phyloP scores from a whole-genome alignment of 495 filamentous ascomycete species.

The Bacidia gigantensis region DNA sequence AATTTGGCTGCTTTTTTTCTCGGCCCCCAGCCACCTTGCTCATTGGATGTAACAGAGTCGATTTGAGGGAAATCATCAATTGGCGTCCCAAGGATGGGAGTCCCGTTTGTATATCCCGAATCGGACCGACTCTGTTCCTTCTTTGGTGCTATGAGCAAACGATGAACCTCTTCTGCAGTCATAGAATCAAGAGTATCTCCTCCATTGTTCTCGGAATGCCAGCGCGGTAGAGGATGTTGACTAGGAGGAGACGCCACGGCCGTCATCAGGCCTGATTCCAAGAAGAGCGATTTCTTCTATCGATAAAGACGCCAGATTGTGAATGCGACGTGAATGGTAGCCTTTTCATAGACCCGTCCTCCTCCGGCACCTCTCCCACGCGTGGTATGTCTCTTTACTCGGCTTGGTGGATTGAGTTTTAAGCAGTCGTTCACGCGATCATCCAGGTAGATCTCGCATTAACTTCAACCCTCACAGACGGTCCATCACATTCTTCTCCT shows the following conservation, averaged over 20 bases:
- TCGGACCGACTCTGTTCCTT: constrained; percentile 20
- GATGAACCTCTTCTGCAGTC: constrained; percentile 73
- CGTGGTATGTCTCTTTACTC: background rate
- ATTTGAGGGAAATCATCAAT: background rate
- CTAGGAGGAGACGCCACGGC: constrained; percentile 88
- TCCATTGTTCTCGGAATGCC: constrained; percentile 55
- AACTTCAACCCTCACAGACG: too few relatives aligned
- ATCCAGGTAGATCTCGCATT: too few relatives aligned
- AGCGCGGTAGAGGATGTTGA: constrained; percentile 59
- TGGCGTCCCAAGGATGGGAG: background rate
- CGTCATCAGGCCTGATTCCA: constrained; percentile 53
- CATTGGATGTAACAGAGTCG: constrained; percentile 23
- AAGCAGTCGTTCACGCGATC: too few relatives aligned
- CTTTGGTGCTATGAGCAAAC: constrained; percentile 80
- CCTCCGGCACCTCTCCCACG: background rate
- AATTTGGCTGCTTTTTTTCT: constrained; percentile 56
- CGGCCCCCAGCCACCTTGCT: constrained; percentile 38
- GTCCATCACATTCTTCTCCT: too few relatives aligned
- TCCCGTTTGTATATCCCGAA: background rate
- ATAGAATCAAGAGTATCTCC: constrained; percentile 64
- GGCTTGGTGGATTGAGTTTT: background rate
- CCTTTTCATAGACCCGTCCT: background rate
- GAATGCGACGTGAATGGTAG: background rate
- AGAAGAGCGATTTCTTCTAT: background rate
- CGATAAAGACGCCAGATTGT: background rate